A percentile compares a stretch with the other conserved stretches of the same genome.
Evolutionary conservation across 73 alveolate genomes (phyloP).

Genomic region (Tetrahymena thermophila): DNA sequence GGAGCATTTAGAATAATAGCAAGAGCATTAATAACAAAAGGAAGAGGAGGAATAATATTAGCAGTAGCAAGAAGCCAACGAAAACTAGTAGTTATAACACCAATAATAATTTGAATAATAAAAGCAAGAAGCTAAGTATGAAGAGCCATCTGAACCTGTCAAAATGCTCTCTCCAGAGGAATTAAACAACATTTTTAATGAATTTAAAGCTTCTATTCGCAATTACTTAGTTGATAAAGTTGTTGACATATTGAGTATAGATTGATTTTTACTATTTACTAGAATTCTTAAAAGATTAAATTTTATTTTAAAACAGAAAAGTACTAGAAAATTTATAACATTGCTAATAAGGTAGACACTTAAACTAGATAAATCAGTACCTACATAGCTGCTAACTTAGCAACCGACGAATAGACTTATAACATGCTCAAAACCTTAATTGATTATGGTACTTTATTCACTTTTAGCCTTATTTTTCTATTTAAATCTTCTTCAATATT

Average conservation of each 20-base stretch:
- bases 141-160: background rate
- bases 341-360: constrained; percentile 27
- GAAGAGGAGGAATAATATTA: background rate
- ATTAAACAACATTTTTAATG: background rate
- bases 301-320: background rate
- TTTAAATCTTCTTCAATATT: too few relatives aligned
- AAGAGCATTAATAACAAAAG: background rate
- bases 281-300: background rate
- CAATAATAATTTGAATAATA: background rate
- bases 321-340: constrained; percentile 4
- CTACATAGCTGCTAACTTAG: constrained; percentile 10
- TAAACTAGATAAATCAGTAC: constrained; percentile 29
- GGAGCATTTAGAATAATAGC: background rate
- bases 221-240: background rate
- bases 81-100: too few relatives aligned
- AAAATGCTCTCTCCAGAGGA: background rate
- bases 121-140: background rate
- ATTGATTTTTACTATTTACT: background rate
- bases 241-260: background rate
- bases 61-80: background rate
- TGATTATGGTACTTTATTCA: constrained; percentile 6
- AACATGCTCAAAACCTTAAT: constrained; percentile 3
- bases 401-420: constrained; percentile 15
- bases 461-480: too few relatives aligned
- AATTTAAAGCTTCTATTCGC: background rate